These are phyloP conservation scores for Trichoderma asperellum DNA, from an alignment of 2,329 filamentous ascomycete species.

Conservation along the genomic window DNA sequence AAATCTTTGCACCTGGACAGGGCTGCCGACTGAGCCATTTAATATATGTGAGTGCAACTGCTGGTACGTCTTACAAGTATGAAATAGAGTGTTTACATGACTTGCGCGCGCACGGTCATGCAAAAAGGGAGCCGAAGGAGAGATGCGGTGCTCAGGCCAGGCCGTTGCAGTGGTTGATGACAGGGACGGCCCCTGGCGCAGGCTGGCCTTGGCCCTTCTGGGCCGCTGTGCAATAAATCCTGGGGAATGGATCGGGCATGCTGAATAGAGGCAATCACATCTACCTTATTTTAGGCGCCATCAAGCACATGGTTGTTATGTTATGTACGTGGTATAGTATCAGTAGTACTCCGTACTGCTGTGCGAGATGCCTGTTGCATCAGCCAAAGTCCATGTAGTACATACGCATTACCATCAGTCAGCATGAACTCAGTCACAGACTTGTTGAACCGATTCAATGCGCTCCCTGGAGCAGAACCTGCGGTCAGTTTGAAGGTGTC, in stretches of 20 bases:
- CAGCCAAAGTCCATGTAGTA: background rate
- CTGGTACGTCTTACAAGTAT: background rate
- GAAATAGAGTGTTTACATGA: constrained; percentile 17
- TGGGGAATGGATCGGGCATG: constrained; percentile 26
- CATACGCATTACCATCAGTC: background rate
- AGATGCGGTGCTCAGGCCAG: background rate
- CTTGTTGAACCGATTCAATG: constrained; percentile 9
- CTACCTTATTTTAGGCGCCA: constrained; percentile 17
- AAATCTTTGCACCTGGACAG: background rate
- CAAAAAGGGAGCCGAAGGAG: background rate
- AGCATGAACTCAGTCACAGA: background rate
- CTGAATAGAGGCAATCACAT: background rate
- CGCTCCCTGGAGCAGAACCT: constrained; percentile 10
- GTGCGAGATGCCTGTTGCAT: background rate
- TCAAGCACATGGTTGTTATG: constrained; percentile 5
- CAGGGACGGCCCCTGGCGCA: constrained; percentile 28
- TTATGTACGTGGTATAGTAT: background rate
- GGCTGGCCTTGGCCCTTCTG: constrained; percentile 9
- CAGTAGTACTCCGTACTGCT: background rate
- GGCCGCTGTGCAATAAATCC: constrained; percentile 20
- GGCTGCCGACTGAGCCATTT: constrained; percentile 27
- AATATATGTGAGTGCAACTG: constrained; percentile 7
- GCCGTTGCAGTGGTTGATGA: background rate
- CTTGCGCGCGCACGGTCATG: constrained; percentile 19
- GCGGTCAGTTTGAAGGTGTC: constrained; percentile 11